These are phyloP conservation scores for Cicer bijugum DNA, from an alignment of 306 rosid species.

Conservation along the genomic window DNA sequence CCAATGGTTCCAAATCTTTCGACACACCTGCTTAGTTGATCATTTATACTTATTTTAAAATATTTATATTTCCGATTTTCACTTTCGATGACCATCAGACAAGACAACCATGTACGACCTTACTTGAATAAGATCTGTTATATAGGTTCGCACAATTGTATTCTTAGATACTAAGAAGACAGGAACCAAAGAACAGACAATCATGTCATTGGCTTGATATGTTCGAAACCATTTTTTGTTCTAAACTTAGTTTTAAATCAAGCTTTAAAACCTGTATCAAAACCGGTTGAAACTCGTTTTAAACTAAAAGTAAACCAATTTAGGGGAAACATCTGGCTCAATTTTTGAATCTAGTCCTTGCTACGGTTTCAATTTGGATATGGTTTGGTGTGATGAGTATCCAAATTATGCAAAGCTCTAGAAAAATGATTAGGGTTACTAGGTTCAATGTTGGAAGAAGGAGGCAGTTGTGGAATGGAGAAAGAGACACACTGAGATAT, in stretches of 20 bases:
- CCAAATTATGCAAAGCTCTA: not conserved
- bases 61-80: too few relatives aligned
- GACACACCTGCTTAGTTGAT: slow-evolving; percentile 67
- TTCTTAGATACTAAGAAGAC: too few relatives aligned
- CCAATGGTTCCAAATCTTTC: slow-evolving; percentile 59
- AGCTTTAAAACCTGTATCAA: not conserved
- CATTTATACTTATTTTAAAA: slow-evolving; percentile 28
- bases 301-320: not conserved
- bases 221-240: slow-evolving; percentile 26
- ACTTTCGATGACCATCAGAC: too few relatives aligned
- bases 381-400: not conserved
- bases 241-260: not conserved
- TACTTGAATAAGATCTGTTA: too few relatives aligned
- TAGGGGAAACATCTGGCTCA: not conserved
- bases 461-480: not conserved
- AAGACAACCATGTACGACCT: too few relatives aligned
- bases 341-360: not conserved
- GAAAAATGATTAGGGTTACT: not conserved
- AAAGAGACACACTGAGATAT: not conserved
- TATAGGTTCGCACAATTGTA: too few relatives aligned
- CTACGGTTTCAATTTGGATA: not conserved
- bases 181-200: too few relatives aligned
- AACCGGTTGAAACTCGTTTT: not conserved
- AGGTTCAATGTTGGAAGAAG: not conserved
- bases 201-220: too few relatives aligned